These are phyloP conservation scores for Asterophora lycoperdoides DNA, from an alignment of 768 basidiomycete species.

Conservation along the genomic window DNA sequence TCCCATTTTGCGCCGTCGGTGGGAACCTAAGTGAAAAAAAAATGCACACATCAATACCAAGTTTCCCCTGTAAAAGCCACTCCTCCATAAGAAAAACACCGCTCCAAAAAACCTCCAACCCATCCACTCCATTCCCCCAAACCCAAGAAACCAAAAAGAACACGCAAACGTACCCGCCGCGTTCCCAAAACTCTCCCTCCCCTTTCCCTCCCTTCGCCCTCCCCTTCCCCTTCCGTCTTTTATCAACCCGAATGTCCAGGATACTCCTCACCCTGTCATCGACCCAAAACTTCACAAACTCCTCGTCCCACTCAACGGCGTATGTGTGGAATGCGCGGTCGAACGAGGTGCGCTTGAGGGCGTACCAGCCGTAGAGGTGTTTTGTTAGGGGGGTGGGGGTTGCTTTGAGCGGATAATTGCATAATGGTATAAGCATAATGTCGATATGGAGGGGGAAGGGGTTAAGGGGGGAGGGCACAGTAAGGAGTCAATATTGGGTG, in stretches of 20 bases:
- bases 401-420: too few species aligned
- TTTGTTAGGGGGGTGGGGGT: constrained; percentile 13
- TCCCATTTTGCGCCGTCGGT: constrained; percentile 51
- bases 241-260: constrained; percentile 51
- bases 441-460: too few species aligned
- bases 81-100: too few species aligned
- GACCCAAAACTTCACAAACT: constrained; percentile 71
- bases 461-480: too few species aligned
- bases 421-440: constrained; percentile 26
- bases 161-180: constrained; percentile 36
- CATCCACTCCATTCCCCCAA: too few species aligned
- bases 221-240: constrained; percentile 16
- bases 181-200: constrained; percentile 57
- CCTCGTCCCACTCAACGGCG: constrained; percentile 69
- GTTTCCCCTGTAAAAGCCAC: too few species aligned
- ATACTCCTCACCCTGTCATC: constrained; percentile 65
- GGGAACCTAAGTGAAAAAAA: constrained; percentile 59
- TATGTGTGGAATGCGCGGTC: constrained; percentile 68
- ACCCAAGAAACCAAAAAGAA: constrained; percentile 34
- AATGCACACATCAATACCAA: too few species aligned
- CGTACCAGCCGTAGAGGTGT: constrained; percentile 45
- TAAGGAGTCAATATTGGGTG: too few species aligned
- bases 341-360: constrained; percentile 46
- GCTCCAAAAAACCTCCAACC: too few species aligned
- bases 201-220: constrained; percentile 35